Base-by-base conservation (phyloP, 768 basidiomycete species). In the Agaricus subrufescens region DNA sequence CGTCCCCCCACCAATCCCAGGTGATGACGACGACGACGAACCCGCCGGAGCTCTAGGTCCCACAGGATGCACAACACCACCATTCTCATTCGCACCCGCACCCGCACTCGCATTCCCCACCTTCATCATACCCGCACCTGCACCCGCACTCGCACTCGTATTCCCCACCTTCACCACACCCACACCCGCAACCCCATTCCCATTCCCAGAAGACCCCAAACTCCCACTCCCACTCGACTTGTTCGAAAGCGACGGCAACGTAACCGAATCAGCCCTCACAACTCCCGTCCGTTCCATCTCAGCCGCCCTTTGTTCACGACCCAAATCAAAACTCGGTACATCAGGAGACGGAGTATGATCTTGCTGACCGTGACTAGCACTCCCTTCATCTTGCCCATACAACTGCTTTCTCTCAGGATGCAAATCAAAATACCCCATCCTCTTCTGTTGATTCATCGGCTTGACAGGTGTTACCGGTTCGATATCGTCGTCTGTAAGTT, bases 371-470 rank as follows among this genome's bases (percentile, higher is more conserved):
- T 34, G 34, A 34, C 34, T 34, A 14, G 15, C 40, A 9, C 26
- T 46, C 1, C 19, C 19, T n/a, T 12, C 11, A 1, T 3, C 45
- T 12, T 7, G 11, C 34, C 61, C 56, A 11, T 66, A 56, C 3
- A 63, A 65, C 23, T 78, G 79, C 39, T 84, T 73, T 45, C 89
- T 77, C 45, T 91, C 89, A 10, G 89, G 89, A 65, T 91, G 89
- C 12, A 89, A 62, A 65, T 90, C 89, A 65, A 91, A 91, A 66
- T 91, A 91, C 0, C 87, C 85, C 27, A 83, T 50, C 15, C 86
- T 77, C 45, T 74, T 69, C 60, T 76, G 75, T 46, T 69, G 64
- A 47, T 67, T 68, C 3, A 71, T 70, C 40, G 67, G 65, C n/a
- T 67, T 66, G 26, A 70, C 66, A 12, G 64, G 64, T 46, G 68